phyloP scores from a whole-genome alignment of 2,329 filamentous ascomycete species.

The Fulvia fulva region DNA sequence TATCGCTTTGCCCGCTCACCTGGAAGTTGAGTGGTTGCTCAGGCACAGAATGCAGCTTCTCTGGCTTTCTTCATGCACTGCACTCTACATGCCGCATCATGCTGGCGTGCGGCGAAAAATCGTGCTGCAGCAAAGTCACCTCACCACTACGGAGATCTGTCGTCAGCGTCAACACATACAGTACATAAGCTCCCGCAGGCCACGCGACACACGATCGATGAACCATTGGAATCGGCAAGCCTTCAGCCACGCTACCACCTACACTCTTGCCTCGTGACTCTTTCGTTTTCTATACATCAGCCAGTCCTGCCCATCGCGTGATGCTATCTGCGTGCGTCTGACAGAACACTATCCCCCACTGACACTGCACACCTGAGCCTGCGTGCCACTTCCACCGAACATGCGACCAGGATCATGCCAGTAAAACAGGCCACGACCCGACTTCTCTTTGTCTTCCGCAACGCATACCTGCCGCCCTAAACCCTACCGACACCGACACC shows the following conservation, averaged over 20 bases:
- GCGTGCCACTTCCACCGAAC: neutral
- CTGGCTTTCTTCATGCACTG: neutral
- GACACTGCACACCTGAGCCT: neutral
- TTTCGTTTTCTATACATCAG: neutral
- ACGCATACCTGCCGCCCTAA: conserved; percentile 6
- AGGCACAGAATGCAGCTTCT: neutral
- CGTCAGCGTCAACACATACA: neutral
- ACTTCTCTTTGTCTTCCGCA: conserved; percentile 5
- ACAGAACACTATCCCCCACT: neutral
- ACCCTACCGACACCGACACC: neutral
- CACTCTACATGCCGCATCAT: neutral
- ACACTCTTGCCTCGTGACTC: neutral
- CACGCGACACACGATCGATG: neutral
- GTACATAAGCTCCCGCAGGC: neutral
- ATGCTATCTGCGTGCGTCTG: conserved; percentile 2
- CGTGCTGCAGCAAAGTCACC: neutral
- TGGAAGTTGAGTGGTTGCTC: neutral
- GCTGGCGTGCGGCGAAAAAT: neutral
- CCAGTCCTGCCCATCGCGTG: neutral
- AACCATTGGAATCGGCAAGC: neutral
- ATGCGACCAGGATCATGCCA: conserved; percentile 3
- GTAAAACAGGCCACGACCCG: neutral
- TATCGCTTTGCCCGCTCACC: neutral
- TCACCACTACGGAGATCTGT: neutral
- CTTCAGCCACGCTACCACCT: neutral